Evolutionary conservation across 2,329 filamentous ascomycete species (phyloP).

Genomic region (Hymenoscyphus linearis): DNA sequence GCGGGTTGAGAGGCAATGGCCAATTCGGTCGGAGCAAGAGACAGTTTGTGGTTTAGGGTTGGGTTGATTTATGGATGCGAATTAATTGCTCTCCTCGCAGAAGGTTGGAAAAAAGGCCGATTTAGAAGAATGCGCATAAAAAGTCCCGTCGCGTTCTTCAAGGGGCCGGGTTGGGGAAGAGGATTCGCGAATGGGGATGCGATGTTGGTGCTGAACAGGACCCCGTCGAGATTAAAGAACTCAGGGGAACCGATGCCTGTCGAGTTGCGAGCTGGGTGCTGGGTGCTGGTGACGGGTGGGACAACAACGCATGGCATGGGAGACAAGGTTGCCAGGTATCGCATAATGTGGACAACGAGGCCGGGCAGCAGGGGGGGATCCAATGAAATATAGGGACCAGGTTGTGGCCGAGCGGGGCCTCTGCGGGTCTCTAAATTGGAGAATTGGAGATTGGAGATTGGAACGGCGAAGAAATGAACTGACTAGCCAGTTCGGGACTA

Average conservation of each 20-base stretch:
- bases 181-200: constrained; percentile 19
- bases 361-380: background rate
- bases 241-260: constrained; percentile 4
- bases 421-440: background rate
- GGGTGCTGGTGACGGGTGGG: constrained; percentile 6
- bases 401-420: constrained; percentile 9
- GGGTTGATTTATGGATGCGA: background rate
- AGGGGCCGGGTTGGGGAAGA: constrained; percentile 13
- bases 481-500: constrained; percentile 1
- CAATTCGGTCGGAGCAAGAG: background rate
- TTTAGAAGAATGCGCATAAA: background rate
- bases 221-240: constrained; percentile 14
- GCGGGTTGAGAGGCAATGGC: background rate
- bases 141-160: background rate
- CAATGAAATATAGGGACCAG: constrained; percentile 8
- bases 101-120: background rate
- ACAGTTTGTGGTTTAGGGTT: background rate
- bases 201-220: constrained; percentile 2
- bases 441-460: too few relatives aligned
- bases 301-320: constrained; percentile 31
- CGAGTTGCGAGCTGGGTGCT: background rate
- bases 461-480: background rate
- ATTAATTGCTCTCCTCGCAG: background rate
- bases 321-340: constrained; percentile 26
- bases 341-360: constrained; percentile 7